These are phyloP conservation scores for Alloteropsis semialata DNA, from an alignment of 176 grass and related monocot species.

Conservation along the genomic window DNA sequence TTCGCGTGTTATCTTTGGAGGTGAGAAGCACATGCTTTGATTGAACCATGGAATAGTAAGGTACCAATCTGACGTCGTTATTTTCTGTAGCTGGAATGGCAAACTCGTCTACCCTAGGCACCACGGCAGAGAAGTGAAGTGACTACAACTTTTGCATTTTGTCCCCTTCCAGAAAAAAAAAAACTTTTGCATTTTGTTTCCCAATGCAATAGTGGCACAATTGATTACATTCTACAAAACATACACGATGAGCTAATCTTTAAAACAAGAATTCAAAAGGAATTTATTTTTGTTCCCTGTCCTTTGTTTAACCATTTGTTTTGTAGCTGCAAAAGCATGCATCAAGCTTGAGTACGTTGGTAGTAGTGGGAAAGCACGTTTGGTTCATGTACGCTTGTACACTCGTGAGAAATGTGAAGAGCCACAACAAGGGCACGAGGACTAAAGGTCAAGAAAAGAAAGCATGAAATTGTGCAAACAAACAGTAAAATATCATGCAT, in stretches of 20 bases:
- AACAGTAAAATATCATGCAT: too few species aligned
- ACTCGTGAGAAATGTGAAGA: too few species aligned
- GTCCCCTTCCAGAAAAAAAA: fast-evolving
- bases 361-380: too few species aligned
- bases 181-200: neutral
- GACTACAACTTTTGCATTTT: neutral
- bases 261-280: neutral
- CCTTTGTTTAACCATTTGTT: neutral
- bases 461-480: too few species aligned
- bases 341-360: too few species aligned
- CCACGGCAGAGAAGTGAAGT: neutral
- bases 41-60: neutral
- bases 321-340: too few species aligned
- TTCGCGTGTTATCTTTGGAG: too few species aligned
- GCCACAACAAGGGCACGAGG: too few species aligned
- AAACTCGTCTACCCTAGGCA: neutral
- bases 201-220: neutral
- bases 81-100: neutral
- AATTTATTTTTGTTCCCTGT: neutral
- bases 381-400: too few species aligned
- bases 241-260: neutral
- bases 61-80: neutral
- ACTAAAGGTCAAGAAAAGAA: too few species aligned
- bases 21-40: neutral
- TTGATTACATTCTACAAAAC: neutral